Base-by-base conservation (phyloP, 768 basidiomycete genomes). In the Lactifluus hygrophoroides region DNA sequence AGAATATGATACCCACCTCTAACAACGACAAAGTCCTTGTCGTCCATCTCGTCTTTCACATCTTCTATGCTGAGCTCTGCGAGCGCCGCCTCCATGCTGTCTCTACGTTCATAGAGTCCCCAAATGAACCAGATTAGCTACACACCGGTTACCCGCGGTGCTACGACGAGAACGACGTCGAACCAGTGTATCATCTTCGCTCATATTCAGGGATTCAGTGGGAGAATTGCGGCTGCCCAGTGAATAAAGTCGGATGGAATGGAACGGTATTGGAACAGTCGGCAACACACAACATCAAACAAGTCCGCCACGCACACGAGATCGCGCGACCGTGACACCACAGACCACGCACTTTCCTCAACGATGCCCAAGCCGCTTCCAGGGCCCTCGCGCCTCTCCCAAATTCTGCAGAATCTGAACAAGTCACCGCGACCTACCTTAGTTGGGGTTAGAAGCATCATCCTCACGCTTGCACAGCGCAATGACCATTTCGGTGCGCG, bases 401-500 rank as follows among this genome's bases (percentile, higher is more conserved):
- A 75, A 58, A 69, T 86, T 60, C 69, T 88, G 13, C 70, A 72
- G 3, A 67, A 74, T 11, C 76, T 89, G 37, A 82, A 76, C 28
- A 67, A 72, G 14, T 67, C 74, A 1, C 86, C 86, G 5, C 74
- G 72, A 44, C 78, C 86, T 10, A 68, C 72, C 1, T 69, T 88
- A 2, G 40, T 40, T 9, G 74, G 72, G 10, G 73, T 87, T 35
- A 80, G 78, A 56, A 71, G 72, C 11, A 68, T 88, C 27, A 80
- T 74, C 55, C 71, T 89, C 30, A 79, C 80, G 0, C 75, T 79
- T 44, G 85, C 85, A 2, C 72, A 73, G 32, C 74, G 75, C 65
- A 86, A 88, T 66, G 84, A 86, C 69, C 85, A 89, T 68, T 86
- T 83, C 67, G 86, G 86, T 62, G 85, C 86, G 27, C 77, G 85